Evolutionary conservation across 202 grass and related monocot species (phyloP).

Genomic region (Panicum virgatum): DNA sequence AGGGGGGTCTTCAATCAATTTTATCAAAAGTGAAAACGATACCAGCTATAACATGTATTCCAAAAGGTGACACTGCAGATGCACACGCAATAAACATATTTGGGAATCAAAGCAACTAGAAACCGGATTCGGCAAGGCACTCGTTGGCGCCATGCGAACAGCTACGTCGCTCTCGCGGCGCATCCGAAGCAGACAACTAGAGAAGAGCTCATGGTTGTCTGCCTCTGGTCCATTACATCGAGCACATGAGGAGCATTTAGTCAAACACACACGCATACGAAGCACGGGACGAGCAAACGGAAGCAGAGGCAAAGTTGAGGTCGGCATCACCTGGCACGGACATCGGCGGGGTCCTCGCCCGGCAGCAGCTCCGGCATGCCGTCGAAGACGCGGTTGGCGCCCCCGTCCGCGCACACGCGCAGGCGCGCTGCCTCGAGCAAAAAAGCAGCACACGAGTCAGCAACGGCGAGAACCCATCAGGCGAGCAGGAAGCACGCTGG

Average conservation of each 20-base stretch:
- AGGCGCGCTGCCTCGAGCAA: slow-evolving; percentile 50
- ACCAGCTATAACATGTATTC: not conserved
- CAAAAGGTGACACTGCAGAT: not conserved
- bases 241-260: not conserved
- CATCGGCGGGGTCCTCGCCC: slow-evolving; percentile 50
- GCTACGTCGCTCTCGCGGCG: not conserved
- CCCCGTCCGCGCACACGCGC: slow-evolving; percentile 86
- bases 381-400: slow-evolving; percentile 81
- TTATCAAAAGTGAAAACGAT: not conserved
- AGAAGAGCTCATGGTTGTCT: not conserved
- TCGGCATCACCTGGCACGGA: slow-evolving; percentile 59
- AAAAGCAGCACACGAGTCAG: not conserved
- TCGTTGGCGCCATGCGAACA: not conserved
- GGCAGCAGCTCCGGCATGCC: slow-evolving; percentile 72
- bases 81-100: not conserved
- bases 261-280: not conserved
- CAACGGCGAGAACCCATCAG: not conserved
- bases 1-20: not conserved
- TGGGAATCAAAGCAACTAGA: not conserved
- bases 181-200: not conserved
- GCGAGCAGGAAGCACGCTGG: not conserved
- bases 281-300: not conserved
- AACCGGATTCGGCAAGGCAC: not conserved
- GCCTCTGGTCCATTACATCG: not conserved
- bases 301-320: not conserved